Percentiles rank a stretch among this genome's conserved stretches.
These are phyloP conservation scores for Zizania palustris DNA, from an alignment of 202 grass and related monocot genomes.

Conservation along the genomic window DNA sequence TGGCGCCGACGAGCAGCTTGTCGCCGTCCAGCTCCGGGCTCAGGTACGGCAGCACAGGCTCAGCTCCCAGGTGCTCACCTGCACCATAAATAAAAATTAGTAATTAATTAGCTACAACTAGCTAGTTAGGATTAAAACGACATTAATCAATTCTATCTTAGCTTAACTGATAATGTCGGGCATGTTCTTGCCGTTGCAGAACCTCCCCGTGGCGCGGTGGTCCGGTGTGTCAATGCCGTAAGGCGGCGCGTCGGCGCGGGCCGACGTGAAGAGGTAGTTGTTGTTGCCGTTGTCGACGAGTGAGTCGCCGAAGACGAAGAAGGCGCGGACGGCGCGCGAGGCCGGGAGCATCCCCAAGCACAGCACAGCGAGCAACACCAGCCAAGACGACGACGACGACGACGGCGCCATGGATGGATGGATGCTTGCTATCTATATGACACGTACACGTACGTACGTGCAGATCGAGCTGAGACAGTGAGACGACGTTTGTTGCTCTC, in stretches of 20 bases:
- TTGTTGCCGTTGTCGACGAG: slow-evolving; percentile 98
- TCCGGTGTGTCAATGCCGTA: slow-evolving; percentile 81
- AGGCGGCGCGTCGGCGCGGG: slow-evolving; percentile 74
- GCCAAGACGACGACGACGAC: not conserved
- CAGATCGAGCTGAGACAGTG: not conserved
- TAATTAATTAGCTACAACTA: not conserved
- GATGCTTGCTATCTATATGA: not conserved
- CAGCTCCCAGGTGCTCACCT: slow-evolving; percentile 80
- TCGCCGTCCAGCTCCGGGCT: slow-evolving; percentile 76
- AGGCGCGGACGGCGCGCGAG: slow-evolving; percentile 61
- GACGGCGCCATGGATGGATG: not conserved
- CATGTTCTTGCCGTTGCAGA: slow-evolving; percentile 88
- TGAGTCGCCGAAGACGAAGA: slow-evolving; percentile 94
- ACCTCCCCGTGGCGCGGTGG: slow-evolving; percentile 64
- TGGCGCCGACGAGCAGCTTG: slow-evolving; percentile 80
- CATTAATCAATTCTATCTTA: too few species aligned
- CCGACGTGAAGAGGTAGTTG: slow-evolving; percentile 68
- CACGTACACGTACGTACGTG: not conserved
- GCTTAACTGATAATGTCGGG: slow-evolving; percentile 87
- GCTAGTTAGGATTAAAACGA: too few species aligned
- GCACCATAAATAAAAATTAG: not conserved
- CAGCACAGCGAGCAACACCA: slow-evolving; percentile 14
- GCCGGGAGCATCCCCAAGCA: slow-evolving; percentile 29
- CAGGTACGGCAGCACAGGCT: slow-evolving; percentile 75
- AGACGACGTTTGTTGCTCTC: not conserved